These are phyloP conservation scores for Pulveroboletus sp. DNA, from an alignment of 768 basidiomycete genomes.

Conservation along the genomic window DNA sequence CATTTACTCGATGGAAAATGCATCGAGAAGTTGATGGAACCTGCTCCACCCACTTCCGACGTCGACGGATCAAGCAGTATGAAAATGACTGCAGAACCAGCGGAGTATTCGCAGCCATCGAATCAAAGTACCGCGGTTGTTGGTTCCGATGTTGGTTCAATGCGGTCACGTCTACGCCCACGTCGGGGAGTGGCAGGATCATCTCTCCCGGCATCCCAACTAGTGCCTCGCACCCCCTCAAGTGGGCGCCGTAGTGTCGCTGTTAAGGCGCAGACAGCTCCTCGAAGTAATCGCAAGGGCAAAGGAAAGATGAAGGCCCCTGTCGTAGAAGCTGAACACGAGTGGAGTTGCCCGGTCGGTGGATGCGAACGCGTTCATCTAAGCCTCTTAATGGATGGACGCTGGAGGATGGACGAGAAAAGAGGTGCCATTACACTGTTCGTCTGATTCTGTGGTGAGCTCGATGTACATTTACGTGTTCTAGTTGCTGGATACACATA, in stretches of 20 bases:
- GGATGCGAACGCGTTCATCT: slow-evolving; percentile 51
- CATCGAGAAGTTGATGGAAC: slow-evolving; percentile 52
- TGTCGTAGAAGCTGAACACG: slow-evolving; percentile 43
- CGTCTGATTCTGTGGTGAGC: slow-evolving; percentile 27
- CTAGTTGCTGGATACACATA: background rate
- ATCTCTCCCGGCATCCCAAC: background rate
- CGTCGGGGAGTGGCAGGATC: slow-evolving; percentile 26
- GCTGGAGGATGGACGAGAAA: slow-evolving; percentile 56
- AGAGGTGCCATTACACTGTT: slow-evolving; percentile 37
- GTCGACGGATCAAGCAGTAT: slow-evolving; percentile 7
- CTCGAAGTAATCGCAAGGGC: slow-evolving; percentile 26
- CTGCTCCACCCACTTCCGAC: slow-evolving; percentile 18
- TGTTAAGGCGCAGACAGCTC: background rate
- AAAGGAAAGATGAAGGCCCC: slow-evolving; percentile 33
- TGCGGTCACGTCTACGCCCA: slow-evolving; percentile 58
- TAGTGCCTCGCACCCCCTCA: slow-evolving; percentile 3
- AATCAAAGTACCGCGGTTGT: slow-evolving; percentile 29
- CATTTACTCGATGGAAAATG: slow-evolving; percentile 80
- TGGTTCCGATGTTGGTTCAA: slow-evolving; percentile 34
- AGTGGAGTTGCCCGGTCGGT: slow-evolving; percentile 63
- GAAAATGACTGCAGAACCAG: slow-evolving; percentile 12
- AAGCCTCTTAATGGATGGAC: slow-evolving; percentile 53
- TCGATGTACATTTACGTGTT: slow-evolving; percentile 16
- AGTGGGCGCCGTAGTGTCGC: slow-evolving; percentile 6
- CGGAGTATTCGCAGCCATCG: background rate